Base-by-base conservation (phyloP, 306 rosid species). In the Spatholobus suberectus region DNA sequence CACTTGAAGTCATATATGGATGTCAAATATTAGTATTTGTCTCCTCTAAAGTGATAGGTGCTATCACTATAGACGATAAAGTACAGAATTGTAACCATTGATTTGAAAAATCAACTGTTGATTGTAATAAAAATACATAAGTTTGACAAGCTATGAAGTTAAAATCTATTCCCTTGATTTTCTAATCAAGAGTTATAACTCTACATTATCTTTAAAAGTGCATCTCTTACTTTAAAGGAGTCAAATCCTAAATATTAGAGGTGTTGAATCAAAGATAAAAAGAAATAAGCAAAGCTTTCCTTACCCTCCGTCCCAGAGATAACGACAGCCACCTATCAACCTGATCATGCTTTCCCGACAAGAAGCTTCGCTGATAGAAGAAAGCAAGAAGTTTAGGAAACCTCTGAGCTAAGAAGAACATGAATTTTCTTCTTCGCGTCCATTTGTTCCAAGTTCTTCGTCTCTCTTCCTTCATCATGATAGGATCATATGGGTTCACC, bases 291-390 rank as follows among this genome's bases (percentile, higher is more conserved):
- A 12, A 69, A 59, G 77, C 46, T 58, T 37, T 75, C 38, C 92
- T 84, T 89, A 96, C 99, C 96, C 98, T 92, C 40, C 76, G 90
- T 88, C 89, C 99, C 47, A 96, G 89, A 68, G 99, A 96, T 83
- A 93, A 69, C 21, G 98, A 94, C 76, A 96, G 85, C 99, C 98
- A 93, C 83, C 79, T 89, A 83, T 96, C 98, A 72, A 91, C 90
- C 87, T 85, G 92, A 73, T 85, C 93, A 77, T 96, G 99, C 87
- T 93, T 96, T 82, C 99, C 99, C 18, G 98, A 96, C 63, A 96
- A 88, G 87, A 96, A 93, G 88, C 94, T 96, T 67, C 57, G 89
- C 43, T 34, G 89, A 79, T 96, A 96, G 81, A 91, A 93, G 83
- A 83, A 86, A 52, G 91, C 84, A 41, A 96, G 97, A 84, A 87